Percentiles rank a stretch among this genome's conserved stretches.
phyloP scores from a whole-genome alignment of 106 monocot genomes.

The Platanthera zijinensis region DNA sequence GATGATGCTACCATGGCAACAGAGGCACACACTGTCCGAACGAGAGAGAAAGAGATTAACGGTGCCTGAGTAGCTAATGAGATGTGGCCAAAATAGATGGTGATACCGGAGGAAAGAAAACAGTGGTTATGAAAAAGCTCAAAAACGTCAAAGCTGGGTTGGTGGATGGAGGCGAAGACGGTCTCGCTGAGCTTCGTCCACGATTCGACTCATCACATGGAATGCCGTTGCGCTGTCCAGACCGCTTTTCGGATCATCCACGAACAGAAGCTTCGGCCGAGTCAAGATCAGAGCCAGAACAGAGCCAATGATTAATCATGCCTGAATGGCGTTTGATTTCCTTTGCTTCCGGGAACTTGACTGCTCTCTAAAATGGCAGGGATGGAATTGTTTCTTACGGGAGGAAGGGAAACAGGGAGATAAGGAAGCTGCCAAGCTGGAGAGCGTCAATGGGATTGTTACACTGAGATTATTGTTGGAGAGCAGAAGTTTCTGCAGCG shows the following conservation, averaged over 20 bases:
- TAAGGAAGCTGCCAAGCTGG: no score
- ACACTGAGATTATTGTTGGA: slow-evolving; percentile 44
- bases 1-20: no score
- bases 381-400: no score
- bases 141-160: slow-evolving; percentile 58
- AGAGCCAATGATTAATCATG: slow-evolving; percentile 25
- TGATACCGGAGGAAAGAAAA: slow-evolving; percentile 49
- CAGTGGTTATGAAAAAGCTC: slow-evolving; percentile 47
- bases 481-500: slow-evolving; percentile 46
- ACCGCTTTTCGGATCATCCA: slow-evolving; percentile 67
- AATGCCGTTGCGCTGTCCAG: slow-evolving; percentile 48
- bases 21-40: no score
- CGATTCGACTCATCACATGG: slow-evolving; percentile 55
- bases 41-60: no score
- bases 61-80: slow-evolving; percentile 22
- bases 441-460: background rate
- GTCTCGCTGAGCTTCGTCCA: slow-evolving; percentile 30
- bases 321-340: slow-evolving; percentile 14
- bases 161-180: slow-evolving; percentile 43
- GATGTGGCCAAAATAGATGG: slow-evolving; percentile 48
- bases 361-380: background rate
- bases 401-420: background rate
- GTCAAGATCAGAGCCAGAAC: slow-evolving; percentile 41
- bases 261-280: slow-evolving; percentile 48
- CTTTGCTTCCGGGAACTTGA: background rate